These are phyloP conservation scores for Mitragyna speciosa DNA, from an alignment of 257 asterid species.

Conservation along the genomic window DNA sequence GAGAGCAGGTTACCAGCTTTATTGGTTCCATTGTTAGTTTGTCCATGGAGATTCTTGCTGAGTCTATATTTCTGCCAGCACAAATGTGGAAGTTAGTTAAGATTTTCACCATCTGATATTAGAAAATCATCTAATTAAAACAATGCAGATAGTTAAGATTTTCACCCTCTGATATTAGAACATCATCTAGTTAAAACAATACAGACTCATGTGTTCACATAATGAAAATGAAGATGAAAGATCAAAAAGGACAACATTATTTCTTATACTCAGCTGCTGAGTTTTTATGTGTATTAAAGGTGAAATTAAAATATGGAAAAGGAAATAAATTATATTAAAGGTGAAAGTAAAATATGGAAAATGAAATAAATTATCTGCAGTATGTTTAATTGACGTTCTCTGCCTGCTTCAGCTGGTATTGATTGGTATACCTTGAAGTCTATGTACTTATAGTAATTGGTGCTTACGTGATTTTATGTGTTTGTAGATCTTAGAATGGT, in stretches of 20 bases:
- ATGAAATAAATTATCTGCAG: not conserved
- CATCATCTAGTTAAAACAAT: not conserved
- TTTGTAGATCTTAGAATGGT: not conserved
- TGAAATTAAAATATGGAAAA: not conserved
- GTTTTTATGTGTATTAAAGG: not conserved
- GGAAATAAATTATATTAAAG: not conserved
- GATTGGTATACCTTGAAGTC: not conserved
- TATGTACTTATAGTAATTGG: not conserved
- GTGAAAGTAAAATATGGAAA: not conserved
- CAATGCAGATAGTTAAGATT: conserved; percentile 5
- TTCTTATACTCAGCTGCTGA: not conserved
- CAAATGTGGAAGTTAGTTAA: conserved; percentile 21
- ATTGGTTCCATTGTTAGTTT: conserved; percentile 59
- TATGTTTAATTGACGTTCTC: not conserved
- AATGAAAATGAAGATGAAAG: not conserved
- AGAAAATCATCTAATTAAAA: no score
- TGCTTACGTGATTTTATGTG: not conserved
- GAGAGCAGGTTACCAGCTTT: conserved; percentile 60
- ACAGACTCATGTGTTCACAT: not conserved
- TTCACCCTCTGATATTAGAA: not conserved
- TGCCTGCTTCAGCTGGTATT: not conserved
- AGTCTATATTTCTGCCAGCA: conserved; percentile 80
- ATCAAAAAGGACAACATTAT: not conserved
- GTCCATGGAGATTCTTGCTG: conserved; percentile 80
- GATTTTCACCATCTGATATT: not conserved